A percentile compares a stretch with the other conserved stretches of the same genome.
phyloP scores from a whole-genome alignment of 2,329 filamentous ascomycete genomes.

The Teratosphaeria pseudoeucalypti region DNA sequence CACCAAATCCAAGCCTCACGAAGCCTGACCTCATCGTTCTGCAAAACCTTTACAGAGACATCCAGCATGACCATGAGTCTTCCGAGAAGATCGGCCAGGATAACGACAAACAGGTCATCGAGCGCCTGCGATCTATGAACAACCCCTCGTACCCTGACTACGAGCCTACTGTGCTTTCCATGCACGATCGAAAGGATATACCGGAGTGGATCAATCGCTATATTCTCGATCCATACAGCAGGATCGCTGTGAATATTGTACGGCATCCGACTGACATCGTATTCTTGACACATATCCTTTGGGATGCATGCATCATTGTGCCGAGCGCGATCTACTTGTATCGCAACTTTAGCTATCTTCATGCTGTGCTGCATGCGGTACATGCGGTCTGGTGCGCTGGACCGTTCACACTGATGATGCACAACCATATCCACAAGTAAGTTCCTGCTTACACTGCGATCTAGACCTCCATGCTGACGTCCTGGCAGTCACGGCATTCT shows the following conservation, averaged over 20 bases:
- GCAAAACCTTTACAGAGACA: background rate
- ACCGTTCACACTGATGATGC: slow-evolving; percentile 70
- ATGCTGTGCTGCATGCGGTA: slow-evolving; percentile 54
- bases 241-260: slow-evolving; percentile 45
- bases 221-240: slow-evolving; percentile 52
- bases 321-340: slow-evolving; percentile 59
- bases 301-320: slow-evolving; percentile 60
- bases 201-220: slow-evolving; percentile 35
- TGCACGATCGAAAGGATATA: slow-evolving; percentile 41
- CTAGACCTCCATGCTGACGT: background rate
- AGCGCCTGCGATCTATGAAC: background rate
- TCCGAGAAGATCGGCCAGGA: background rate
- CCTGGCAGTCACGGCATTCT: slow-evolving; percentile 48
- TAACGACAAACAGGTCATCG: background rate
- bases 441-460: background rate
- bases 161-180: slow-evolving; percentile 45
- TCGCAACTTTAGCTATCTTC: slow-evolving; percentile 54
- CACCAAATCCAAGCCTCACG: background rate
- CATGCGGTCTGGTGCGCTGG: slow-evolving; percentile 62
- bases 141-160: slow-evolving; percentile 24
- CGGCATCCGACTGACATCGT: slow-evolving; percentile 63
- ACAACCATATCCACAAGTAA: slow-evolving; percentile 68
- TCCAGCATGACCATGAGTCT: background rate
- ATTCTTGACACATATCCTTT: slow-evolving; percentile 64
- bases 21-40: background rate